A percentile compares a stretch with the other conserved stretches of the same genome.
Conservation (phyloP, 1,284 basidiomycete genomes). For the Chiua sp. region DNA sequence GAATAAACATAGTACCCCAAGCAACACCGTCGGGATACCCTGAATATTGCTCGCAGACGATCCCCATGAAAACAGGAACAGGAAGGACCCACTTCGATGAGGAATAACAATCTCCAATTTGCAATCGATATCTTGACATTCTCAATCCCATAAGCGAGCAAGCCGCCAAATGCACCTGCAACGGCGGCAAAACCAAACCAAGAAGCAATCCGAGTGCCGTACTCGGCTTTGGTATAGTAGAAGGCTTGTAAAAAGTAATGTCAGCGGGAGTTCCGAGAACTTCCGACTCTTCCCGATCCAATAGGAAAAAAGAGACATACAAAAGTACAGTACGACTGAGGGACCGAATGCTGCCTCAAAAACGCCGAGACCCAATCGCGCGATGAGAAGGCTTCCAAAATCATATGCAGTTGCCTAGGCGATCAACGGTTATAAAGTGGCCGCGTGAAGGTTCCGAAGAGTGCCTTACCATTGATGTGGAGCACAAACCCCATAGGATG, state of each 20-base stretch:
- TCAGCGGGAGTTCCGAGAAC: not conserved
- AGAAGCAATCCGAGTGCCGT: constrained; percentile 73
- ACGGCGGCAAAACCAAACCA: constrained; percentile 85
- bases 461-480: constrained; percentile 65
- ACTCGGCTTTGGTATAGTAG: constrained; percentile 77
- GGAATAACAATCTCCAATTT: constrained; percentile 75
- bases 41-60: constrained; percentile 24
- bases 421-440: not conserved
- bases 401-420: constrained; percentile 62
- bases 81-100: constrained; percentile 65
- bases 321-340: constrained; percentile 66
- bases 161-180: constrained; percentile 78
- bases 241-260: constrained; percentile 50
- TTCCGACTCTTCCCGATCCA: no score
- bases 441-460: not conserved
- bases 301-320: constrained; percentile 49
- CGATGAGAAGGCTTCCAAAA: constrained; percentile 61
- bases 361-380: constrained; percentile 65
- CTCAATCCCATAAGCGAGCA: constrained; percentile 75
- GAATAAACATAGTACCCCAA: constrained; percentile 69
- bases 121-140: constrained; percentile 54
- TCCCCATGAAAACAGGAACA: not conserved
- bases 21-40: constrained; percentile 70
- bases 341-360: constrained; percentile 68
- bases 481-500: constrained; percentile 72